Base-by-base conservation (phyloP, 805 yeast genomes). In the Hanseniaspora clermontiae region DNA sequence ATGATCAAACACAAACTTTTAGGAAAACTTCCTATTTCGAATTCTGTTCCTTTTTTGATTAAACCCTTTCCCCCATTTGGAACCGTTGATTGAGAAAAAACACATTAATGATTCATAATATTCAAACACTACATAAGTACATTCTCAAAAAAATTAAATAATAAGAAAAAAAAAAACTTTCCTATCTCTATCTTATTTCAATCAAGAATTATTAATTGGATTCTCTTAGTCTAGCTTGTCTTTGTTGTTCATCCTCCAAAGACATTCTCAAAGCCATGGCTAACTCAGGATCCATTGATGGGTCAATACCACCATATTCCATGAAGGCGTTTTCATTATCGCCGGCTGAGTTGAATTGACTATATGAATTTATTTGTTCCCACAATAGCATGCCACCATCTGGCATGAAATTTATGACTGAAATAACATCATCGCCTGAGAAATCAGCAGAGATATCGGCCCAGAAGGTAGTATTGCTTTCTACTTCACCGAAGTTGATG, bases 191-290 rank as follows among this genome's bases (percentile, higher is more conserved):
- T 24, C 27, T 24, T 24, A 8, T 14, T 45, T 6, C 37, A n/a
- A 37, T 14, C 7, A 51, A 37, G n/a, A 55, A 55, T 20, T 48
- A 45, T 20, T 29, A 47, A 27, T 36, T 51, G 27, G 37, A 51
- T 42, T 46, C 55, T 36, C 79, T 75, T 62, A 81, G 82, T 66
- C 90, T 78, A 61, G 87, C 95, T 66, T 88, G 96, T 72, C 97
- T 81, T 52, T 87, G 83, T 64, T 84, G 86, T 68, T 91, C 97
- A 66, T 93, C 98, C 66, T 93, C 97, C 65, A 93, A 75, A 0
- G 97, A 91, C 69, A 93, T 75, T 67, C 97, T 82, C 65, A 93
- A 78, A 0, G 97, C 98, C 75, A 93, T 76, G 0, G 97, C 98
- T 66, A 93, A 79, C 70, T 93, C 98, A 36, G 97, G 97, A 65